Percentiles rank a stretch among this genome's conserved stretches.
Evolutionary conservation across 2,329 filamentous ascomycete genomes (phyloP).

Genomic region (Fusarium metavorans): DNA sequence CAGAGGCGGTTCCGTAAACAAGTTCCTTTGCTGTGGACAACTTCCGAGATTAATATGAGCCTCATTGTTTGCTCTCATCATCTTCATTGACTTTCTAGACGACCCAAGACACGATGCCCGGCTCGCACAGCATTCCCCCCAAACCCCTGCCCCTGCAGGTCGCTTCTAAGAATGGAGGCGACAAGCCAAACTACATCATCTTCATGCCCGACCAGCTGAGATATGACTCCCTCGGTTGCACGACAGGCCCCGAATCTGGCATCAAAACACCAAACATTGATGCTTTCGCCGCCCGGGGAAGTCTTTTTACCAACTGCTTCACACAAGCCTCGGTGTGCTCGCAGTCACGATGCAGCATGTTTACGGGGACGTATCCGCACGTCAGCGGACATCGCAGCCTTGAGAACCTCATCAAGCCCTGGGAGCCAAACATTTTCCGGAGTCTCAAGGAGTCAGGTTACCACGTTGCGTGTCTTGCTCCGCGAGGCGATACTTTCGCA

Average conservation of each 20-base stretch:
- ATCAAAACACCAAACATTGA: constrained; percentile 58
- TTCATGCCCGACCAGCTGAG: constrained; percentile 63
- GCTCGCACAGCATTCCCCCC: constrained; percentile 7
- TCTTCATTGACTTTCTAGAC: neutral
- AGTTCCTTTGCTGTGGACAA: neutral
- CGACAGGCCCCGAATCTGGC: constrained; percentile 37
- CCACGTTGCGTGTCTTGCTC: constrained; percentile 59
- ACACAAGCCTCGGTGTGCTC: constrained; percentile 60
- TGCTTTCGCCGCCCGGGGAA: constrained; percentile 52
- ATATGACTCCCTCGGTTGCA: constrained; percentile 56
- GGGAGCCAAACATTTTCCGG: constrained; percentile 61
- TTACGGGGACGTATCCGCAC: constrained; percentile 60
- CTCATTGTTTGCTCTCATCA: neutral
- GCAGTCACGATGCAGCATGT: constrained; percentile 60
- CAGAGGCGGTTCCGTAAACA: neutral
- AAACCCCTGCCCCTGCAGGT: constrained; percentile 41
- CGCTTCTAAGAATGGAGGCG: constrained; percentile 43
- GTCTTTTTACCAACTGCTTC: constrained; percentile 59
- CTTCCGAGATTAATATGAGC: neutral
- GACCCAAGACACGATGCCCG: constrained; percentile 16
- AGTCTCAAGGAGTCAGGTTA: constrained; percentile 58
- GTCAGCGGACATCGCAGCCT: constrained; percentile 59
- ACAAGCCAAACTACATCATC: constrained; percentile 53
- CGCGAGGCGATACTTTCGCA: constrained; percentile 57
- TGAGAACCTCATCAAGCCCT: constrained; percentile 61